phyloP scores from a whole-genome alignment of 306 rosid genomes.

The Glycyrrhiza uralensis region DNA sequence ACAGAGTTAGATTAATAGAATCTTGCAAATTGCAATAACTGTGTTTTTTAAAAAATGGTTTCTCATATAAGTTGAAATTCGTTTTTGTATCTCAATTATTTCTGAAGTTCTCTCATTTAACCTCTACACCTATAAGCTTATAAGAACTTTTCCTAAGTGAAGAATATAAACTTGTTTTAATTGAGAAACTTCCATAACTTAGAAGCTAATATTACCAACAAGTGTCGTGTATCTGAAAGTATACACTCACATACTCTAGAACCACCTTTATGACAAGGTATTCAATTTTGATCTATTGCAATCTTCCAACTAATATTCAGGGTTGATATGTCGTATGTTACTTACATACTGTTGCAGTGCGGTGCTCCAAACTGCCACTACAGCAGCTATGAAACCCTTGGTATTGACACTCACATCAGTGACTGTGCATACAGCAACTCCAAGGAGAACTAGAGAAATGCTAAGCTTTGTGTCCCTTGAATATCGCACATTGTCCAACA shows the following conservation, averaged over 20 bases:
- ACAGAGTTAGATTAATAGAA: too few species aligned
- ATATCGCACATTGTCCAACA: slow-evolving; percentile 62
- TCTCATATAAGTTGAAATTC: too few species aligned
- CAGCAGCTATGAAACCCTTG: slow-evolving; percentile 72
- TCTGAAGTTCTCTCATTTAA: too few species aligned
- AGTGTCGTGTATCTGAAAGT: background rate
- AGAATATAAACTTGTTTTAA: too few species aligned
- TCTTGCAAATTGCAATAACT: too few species aligned
- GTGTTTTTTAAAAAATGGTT: too few species aligned
- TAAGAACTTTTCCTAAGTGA: too few species aligned
- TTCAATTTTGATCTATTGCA: background rate
- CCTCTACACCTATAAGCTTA: too few species aligned
- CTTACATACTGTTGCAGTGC: slow-evolving; percentile 76
- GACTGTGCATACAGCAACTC: slow-evolving; percentile 87
- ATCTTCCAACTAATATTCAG: slow-evolving; percentile 11
- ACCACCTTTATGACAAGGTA: slow-evolving; percentile 14
- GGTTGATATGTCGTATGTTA: slow-evolving; percentile 11
- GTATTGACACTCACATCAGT: slow-evolving; percentile 75
- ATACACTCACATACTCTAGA: background rate
- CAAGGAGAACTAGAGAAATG: slow-evolving; percentile 66
- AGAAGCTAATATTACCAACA: too few species aligned
- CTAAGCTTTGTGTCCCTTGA: slow-evolving; percentile 79
- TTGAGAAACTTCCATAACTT: too few species aligned
- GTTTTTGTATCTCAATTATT: too few species aligned
- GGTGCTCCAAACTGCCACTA: slow-evolving; percentile 79